A percentile compares a stretch with the other conserved stretches of the same genome.
Evolutionary conservation across 768 basidiomycete species (phyloP).

Genomic region (Pleurotus pulmonarius): DNA sequence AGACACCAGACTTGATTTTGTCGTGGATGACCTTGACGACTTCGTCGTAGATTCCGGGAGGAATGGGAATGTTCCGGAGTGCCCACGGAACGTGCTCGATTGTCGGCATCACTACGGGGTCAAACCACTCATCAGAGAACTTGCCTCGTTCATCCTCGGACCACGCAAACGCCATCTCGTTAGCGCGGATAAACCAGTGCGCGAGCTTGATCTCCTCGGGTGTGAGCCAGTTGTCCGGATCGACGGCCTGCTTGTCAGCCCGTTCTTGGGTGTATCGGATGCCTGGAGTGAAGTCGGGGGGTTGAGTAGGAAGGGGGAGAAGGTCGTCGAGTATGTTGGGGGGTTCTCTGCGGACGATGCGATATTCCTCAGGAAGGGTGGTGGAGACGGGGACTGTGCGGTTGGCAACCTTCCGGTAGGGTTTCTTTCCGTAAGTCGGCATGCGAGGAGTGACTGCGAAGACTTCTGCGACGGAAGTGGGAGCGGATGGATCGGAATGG

Average conservation of each 20-base stretch:
- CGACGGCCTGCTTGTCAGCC: constrained; percentile 17
- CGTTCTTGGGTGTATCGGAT: constrained; percentile 17
- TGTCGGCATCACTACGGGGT: constrained; percentile 9
- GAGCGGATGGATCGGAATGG: too few relatives aligned
- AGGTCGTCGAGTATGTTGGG: constrained; percentile 19
- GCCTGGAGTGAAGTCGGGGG: constrained; percentile 17
- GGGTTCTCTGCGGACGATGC: constrained; percentile 13
- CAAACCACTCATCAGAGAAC: constrained; percentile 25
- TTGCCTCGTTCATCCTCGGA: constrained; percentile 22
- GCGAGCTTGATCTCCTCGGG: constrained; percentile 24
- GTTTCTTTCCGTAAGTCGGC: neutral
- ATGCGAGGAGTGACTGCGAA: too few relatives aligned
- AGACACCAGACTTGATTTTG: constrained; percentile 35
- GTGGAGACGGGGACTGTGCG: constrained; percentile 10
- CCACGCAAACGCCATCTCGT: constrained; percentile 26
- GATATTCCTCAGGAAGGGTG: constrained; percentile 18
- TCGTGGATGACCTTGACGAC: constrained; percentile 20
- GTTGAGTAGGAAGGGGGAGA: constrained; percentile 12
- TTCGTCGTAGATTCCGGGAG: too few relatives aligned
- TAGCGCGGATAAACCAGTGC: constrained; percentile 15
- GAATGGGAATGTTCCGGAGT: too few relatives aligned
- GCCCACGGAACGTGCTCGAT: too few relatives aligned
- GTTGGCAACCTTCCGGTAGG: constrained; percentile 8
- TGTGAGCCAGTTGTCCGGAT: constrained; percentile 17
- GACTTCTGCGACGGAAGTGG: too few relatives aligned